phyloP scores from a whole-genome alignment of 192 early-diverging fungal species.

The Mortierella claussenii region DNA sequence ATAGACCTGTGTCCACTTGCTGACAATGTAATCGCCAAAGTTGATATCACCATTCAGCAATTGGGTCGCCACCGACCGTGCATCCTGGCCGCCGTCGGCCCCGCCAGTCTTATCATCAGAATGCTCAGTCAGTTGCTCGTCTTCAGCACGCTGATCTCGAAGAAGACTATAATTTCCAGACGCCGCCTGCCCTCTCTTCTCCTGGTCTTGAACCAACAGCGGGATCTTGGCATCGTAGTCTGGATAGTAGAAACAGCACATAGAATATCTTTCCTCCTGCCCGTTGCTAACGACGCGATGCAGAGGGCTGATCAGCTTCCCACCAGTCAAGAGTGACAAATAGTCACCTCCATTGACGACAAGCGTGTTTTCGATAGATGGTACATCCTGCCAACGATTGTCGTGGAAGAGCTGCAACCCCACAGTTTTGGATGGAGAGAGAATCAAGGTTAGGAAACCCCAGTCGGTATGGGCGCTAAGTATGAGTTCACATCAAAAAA shows the following conservation, averaged over 20 bases:
- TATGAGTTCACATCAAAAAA: neutral
- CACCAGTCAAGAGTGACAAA: slow-evolving; percentile 64
- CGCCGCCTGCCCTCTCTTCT: slow-evolving; percentile 29
- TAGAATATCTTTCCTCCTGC: slow-evolving; percentile 56
- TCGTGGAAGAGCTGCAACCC: slow-evolving; percentile 62
- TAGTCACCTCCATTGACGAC: slow-evolving; percentile 76
- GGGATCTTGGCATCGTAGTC: slow-evolving; percentile 61
- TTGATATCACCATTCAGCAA: slow-evolving; percentile 47
- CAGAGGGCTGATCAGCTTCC: slow-evolving; percentile 59
- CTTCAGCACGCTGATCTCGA: slow-evolving; percentile 36
- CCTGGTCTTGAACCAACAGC: slow-evolving; percentile 36
- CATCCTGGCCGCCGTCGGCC: slow-evolving; percentile 5
- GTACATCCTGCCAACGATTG: slow-evolving; percentile 60
- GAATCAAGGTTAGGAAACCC: slow-evolving; percentile 71
- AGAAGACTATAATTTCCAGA: slow-evolving; percentile 43
- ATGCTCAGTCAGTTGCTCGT: slow-evolving; percentile 7
- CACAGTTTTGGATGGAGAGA: slow-evolving; percentile 54
- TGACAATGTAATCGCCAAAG: slow-evolving; percentile 54
- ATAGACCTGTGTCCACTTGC: slow-evolving; percentile 51
- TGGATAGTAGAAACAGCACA: slow-evolving; percentile 75
- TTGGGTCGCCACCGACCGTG: slow-evolving; percentile 22
- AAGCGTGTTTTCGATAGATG: slow-evolving; percentile 56
- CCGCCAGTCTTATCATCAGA: neutral
- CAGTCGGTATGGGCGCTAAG: slow-evolving; percentile 59
- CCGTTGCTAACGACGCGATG: slow-evolving; percentile 67